Evolutionary conservation across 2,329 filamentous ascomycete species (phyloP), one percentile per base, ranked within the genome.

Genomic region (Paraconiothyrium sp.): DNA sequence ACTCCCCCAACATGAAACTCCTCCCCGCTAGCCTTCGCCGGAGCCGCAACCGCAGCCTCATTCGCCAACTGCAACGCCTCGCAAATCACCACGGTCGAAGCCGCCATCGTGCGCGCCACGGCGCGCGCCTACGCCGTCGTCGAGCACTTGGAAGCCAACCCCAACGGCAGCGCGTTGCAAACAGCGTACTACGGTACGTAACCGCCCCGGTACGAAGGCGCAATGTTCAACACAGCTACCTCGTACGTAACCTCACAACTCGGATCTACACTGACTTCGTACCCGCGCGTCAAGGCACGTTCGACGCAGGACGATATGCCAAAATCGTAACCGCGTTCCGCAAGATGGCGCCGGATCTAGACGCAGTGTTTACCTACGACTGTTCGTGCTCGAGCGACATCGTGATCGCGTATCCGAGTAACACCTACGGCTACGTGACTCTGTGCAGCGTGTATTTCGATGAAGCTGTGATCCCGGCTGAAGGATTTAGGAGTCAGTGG

Each of bases 401-500:
- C 7, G 41, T 56, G 4, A 48, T 56, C 8, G 54, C 54, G 14
- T 16, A 22, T 22, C 22, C 32, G n/a, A n/a, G 8, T 16, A 37
- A 24, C 6, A 56, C 54, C 3, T 56, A 56, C n/a, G 54, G 54
- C 1, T 14, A 37, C 13, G 41, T 47, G 7, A 46, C 22, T 1
- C 34, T 56, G 11, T 56, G 54, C 27, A 32, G 20, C n/a, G 54
- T 47, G 4, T 56, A 46, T 14, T 56, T 56, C 54, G 20, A 56
- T 9, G 43, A 39, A 3, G 37, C 9, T 4, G 41, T 56, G 1
- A n/a, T 56, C 3, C 41, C 54, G 1, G 54, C 54, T 4, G 41
- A 39, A 14, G 54, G 54, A 8, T 44, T n/a, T 37, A 22, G 54
- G 11, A 35, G 22, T 22, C 54, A 47, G 27, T 56, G 54, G 54